These are phyloP conservation scores for Candida ipomoeae DNA, from an alignment of 805 yeast genomes.

Conservation along the genomic window DNA sequence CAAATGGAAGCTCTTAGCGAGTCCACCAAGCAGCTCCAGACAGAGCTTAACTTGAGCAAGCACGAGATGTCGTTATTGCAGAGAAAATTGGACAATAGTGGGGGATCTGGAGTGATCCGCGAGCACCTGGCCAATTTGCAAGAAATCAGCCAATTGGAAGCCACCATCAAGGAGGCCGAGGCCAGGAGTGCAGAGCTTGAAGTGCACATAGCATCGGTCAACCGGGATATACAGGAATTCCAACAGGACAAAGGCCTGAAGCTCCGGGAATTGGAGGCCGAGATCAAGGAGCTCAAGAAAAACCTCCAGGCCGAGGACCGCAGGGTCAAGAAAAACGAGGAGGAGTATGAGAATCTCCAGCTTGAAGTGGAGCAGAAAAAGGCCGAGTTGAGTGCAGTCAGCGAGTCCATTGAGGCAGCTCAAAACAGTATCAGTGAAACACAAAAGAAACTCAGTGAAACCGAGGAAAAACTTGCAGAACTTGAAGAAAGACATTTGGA, in stretches of 20 bases:
- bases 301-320: slow-evolving; percentile 38
- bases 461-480: slow-evolving; percentile 23
- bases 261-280: slow-evolving; percentile 57
- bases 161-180: slow-evolving; percentile 34
- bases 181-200: slow-evolving; percentile 27
- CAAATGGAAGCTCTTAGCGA: slow-evolving; percentile 42
- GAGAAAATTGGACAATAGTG: slow-evolving; percentile 52
- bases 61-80: slow-evolving; percentile 58
- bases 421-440: slow-evolving; percentile 31
- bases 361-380: slow-evolving; percentile 66
- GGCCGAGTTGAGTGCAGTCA: slow-evolving; percentile 48
- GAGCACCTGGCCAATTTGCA: slow-evolving; percentile 43
- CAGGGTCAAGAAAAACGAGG: slow-evolving; percentile 44
- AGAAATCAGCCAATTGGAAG: slow-evolving; percentile 44
- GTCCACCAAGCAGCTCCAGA: slow-evolving; percentile 53
- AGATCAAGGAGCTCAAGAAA: slow-evolving; percentile 37
- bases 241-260: slow-evolving; percentile 75
- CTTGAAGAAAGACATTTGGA: slow-evolving; percentile 18
- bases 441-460: slow-evolving; percentile 5
- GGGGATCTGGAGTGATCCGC: slow-evolving; percentile 51
- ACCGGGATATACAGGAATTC: slow-evolving; percentile 79
- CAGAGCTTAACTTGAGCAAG: slow-evolving; percentile 50
- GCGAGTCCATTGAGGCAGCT: slow-evolving; percentile 39
- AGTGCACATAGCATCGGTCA: slow-evolving; percentile 49
- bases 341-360: slow-evolving; percentile 57